Base-by-base conservation (phyloP, 106 monocot genomes). In the Apostasia ramifera region DNA sequence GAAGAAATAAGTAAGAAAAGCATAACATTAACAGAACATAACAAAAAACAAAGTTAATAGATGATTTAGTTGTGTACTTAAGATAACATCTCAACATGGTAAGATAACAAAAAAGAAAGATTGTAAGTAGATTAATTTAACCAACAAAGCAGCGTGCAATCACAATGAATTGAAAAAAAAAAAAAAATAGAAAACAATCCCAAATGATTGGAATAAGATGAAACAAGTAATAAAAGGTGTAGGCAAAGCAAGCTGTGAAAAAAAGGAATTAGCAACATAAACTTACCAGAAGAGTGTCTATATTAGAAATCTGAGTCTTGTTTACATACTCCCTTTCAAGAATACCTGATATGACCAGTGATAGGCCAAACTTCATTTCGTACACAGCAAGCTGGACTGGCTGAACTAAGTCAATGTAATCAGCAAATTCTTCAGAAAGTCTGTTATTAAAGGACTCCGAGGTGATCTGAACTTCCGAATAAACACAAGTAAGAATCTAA, bases 381-480 rank as follows among this genome's bases (percentile, higher is more conserved):
- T 92, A 92, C 43, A 97, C 70, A 65, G 95, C 84, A 79, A 97
- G 82, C 80, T 89, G 89, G 71, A 92, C 52, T 61, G 95, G 95
- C 55, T 89, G 84, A 81, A 87, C 73, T 57, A 97, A 75, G 70
- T 97, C 95, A 41, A 73, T 50, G 62, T 85, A 97, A 44, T 92
- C 86, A 15, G 80, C 15, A 83, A 63, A 97, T 12, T 81, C 86
- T 70, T 86, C 78, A 38, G 92, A 77, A 53, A 92, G 62, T 59
- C 78, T 78, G 63, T 66, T 53, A 57, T 92, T 87, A 77, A 97
- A 92, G 9, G 71, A 60, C 5, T 68, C 56, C 55, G 92, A 76
- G 3, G 80, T 85, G 40, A 72, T 80, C 91, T 95, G 70, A 9
- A 77, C 64, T 65, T 42, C 55, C 8, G 53, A 42, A 62, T 26